A percentile compares a stretch with the other conserved stretches of the same genome.
Evolutionary conservation across 768 basidiomycete genomes (phyloP).

Genomic region (Hygrophorus pudorinus): DNA sequence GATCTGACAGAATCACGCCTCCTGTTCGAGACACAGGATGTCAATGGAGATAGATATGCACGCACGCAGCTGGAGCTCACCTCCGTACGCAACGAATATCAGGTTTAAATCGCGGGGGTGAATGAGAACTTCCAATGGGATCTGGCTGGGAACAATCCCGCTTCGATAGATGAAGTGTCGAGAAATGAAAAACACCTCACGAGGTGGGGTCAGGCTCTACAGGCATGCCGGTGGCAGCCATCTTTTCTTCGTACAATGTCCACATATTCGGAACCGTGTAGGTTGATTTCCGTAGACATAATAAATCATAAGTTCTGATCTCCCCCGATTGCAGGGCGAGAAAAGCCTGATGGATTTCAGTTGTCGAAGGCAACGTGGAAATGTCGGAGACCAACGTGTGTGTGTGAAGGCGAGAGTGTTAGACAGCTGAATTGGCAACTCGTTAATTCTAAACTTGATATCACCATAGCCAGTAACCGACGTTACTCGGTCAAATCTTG

Average conservation of each 20-base stretch:
- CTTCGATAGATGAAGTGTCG: background rate
- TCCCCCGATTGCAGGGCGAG: slow-evolving; percentile 41
- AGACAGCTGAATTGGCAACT: slow-evolving; percentile 35
- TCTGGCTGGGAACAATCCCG: slow-evolving; percentile 21
- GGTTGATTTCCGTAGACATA: slow-evolving; percentile 52
- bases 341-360: slow-evolving; percentile 28
- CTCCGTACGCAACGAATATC: slow-evolving; percentile 67
- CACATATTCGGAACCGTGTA: slow-evolving; percentile 71
- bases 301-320: slow-evolving; percentile 68
- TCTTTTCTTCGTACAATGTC: slow-evolving; percentile 57
- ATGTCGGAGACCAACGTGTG: slow-evolving; percentile 42
- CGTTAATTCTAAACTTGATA: background rate
- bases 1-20: slow-evolving; percentile 49
- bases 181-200: slow-evolving; percentile 25
- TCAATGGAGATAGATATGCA: background rate
- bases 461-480: slow-evolving; percentile 15
- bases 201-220: slow-evolving; percentile 21
- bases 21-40: slow-evolving; percentile 26
- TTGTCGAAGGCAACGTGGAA: background rate
- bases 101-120: slow-evolving; percentile 70
- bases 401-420: slow-evolving; percentile 56
- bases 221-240: slow-evolving; percentile 29
- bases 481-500: slow-evolving; percentile 40
- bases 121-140: slow-evolving; percentile 49
- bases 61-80: slow-evolving; percentile 23